Evolutionary conservation across 768 basidiomycete species (phyloP), one percentile per base, ranked within the genome.

Genomic region (Russula ochroleuca): DNA sequence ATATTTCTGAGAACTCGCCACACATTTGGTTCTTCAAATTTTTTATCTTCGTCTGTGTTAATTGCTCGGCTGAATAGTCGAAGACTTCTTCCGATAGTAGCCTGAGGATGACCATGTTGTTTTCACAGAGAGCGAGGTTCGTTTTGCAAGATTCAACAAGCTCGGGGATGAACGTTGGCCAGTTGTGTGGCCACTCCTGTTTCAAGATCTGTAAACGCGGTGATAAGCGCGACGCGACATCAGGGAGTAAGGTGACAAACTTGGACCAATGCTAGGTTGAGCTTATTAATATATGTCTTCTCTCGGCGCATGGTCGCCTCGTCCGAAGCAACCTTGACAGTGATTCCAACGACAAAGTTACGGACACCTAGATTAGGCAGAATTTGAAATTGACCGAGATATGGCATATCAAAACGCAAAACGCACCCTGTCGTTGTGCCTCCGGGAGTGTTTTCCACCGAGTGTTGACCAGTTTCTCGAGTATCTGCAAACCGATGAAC

Each of bases 141-240:
- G 92, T 93, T 76, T 96, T 96, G 49, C 96, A 98, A 9, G 96
- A 97, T 69, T 94, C 89, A 63, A 98, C 94, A 51, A 98, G 90
- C 75, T 98, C 95, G 13, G 91, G 86, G 70, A 98, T 97, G 79
- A 98, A 98, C 23, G 84, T 91, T 37, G 96, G 95, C 97, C 97
- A 99, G 72, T 97, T 94, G 74, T 97, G 92, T 28, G 96, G 96
- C 97, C 97, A 99, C 74, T 98, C 97, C 79, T 98, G 97, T 77
- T 98, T 99, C 68, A 99, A 79, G 65, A 99, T 97, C 94, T 99
- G 71, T 21, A 33, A 14, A 47, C 43, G n/a, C 13, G 47, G 53
- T 15, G 8, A 57, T 48, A 35, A 64, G 55, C 31, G 47, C 47
- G 48, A 62, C 33, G 58, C 47, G 33, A 50, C 25, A 28, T 35